Percentiles rank a stretch among this genome's conserved stretches.
phyloP scores from a whole-genome alignment of 768 basidiomycete genomes.

The Terana coerulea region DNA sequence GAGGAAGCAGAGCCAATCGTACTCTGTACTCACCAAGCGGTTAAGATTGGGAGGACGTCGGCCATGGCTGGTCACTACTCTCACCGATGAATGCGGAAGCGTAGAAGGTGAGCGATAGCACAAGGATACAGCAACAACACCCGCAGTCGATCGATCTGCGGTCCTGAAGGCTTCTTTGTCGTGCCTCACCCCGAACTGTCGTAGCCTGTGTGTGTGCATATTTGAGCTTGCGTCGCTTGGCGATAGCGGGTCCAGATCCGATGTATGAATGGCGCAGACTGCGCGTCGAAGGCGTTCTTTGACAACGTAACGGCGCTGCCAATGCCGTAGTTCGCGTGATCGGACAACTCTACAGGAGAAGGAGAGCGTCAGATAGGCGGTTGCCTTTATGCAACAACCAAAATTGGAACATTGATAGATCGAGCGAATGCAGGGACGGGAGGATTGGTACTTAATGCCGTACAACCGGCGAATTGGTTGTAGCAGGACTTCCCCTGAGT shows the following conservation, averaged over 20 bases:
- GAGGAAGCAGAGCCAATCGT: neutral
- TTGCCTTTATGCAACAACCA: neutral
- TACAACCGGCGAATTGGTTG: too few relatives aligned
- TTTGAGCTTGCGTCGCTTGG: too few relatives aligned
- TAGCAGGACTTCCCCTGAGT: too few relatives aligned
- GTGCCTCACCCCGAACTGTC: neutral
- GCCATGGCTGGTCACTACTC: neutral
- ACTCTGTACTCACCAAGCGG: neutral
- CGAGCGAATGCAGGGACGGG: neutral
- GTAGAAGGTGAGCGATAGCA: neutral
- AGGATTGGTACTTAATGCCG: too few relatives aligned
- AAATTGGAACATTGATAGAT: neutral
- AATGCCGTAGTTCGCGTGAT: too few relatives aligned
- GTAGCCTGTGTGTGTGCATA: neutral
- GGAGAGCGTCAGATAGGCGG: neutral
- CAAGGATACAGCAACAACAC: too few relatives aligned
- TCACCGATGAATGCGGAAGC: constrained; percentile 3
- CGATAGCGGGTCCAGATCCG: too few relatives aligned
- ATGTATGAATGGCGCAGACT: too few relatives aligned
- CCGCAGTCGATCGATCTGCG: constrained; percentile 2
- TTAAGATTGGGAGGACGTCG: neutral
- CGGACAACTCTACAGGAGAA: neutral
- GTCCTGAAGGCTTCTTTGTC: too few relatives aligned
- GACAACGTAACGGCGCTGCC: too few relatives aligned
- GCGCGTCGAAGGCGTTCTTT: too few relatives aligned